Conservation (phyloP, 768 basidiomycete species). For the Termitomyces sp. region DNA sequence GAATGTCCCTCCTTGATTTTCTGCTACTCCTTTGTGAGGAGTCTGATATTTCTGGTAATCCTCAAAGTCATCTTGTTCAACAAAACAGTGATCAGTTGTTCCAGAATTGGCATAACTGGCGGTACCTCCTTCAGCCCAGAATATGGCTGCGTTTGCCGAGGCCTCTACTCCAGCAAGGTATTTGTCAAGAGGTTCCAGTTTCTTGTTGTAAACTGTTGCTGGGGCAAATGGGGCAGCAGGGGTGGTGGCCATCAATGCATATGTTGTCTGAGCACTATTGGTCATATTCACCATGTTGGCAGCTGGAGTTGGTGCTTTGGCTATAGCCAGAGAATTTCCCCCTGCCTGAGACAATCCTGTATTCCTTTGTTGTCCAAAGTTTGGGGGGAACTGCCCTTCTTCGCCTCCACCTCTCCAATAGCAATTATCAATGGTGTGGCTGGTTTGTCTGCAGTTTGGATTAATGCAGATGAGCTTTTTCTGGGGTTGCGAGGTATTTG, state of each 20-base stretch:
- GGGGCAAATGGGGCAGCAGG: not conserved
- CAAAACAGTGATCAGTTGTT: not conserved
- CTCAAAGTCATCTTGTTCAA: not conserved
- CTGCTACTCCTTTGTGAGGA: not conserved
- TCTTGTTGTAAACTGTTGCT: not conserved
- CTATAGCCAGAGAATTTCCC: too few relatives aligned
- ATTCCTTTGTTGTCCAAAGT: too few relatives aligned
- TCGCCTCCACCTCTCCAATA: too few relatives aligned
- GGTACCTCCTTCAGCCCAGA: not conserved
- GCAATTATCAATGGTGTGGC: too few relatives aligned
- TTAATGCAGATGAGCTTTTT: too few relatives aligned
- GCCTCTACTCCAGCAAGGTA: not conserved
- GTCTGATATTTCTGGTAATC: not conserved
- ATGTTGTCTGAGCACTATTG: not conserved
- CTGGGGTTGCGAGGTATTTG: too few relatives aligned
- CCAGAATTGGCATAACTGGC: not conserved
- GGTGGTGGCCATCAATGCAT: not conserved
- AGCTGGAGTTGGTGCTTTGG: too few relatives aligned
- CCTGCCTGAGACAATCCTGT: too few relatives aligned
- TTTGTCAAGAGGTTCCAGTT: not conserved
- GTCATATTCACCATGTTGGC: too few relatives aligned
- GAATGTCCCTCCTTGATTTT: not conserved
- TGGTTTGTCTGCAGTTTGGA: too few relatives aligned
- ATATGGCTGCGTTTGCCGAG: not conserved
- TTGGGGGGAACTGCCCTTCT: too few relatives aligned